phyloP scores from a whole-genome alignment of 2,329 filamentous ascomycete genomes.

The Aspergillus puulaauensis region DNA sequence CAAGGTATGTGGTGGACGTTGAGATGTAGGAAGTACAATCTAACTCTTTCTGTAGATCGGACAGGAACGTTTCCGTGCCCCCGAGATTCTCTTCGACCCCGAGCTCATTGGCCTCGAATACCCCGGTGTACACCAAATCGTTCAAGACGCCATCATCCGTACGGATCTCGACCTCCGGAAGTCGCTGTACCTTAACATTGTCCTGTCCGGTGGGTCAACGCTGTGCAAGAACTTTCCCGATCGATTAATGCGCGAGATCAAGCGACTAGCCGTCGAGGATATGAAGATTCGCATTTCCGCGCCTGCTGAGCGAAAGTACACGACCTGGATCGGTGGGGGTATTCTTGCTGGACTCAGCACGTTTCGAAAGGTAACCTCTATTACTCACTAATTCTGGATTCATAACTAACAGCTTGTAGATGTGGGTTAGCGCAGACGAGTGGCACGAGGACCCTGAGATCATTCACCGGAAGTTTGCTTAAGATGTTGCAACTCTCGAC shows the following conservation, averaged over 20 bases:
- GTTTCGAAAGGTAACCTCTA: constrained; percentile 80
- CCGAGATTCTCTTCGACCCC: constrained; percentile 96
- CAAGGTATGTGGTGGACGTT: constrained; percentile 58
- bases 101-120: constrained; percentile 97
- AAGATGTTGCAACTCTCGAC: constrained; percentile 24
- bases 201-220: constrained; percentile 92
- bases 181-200: constrained; percentile 91
- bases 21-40: neutral
- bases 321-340: constrained; percentile 97
- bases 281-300: constrained; percentile 99
- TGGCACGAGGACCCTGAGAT: constrained; percentile 99
- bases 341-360: constrained; percentile 96
- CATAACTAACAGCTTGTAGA: constrained; percentile 56
- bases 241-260: constrained; percentile 85
- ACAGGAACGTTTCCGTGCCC: constrained; percentile 89
- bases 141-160: constrained; percentile 91
- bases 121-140: constrained; percentile 94
- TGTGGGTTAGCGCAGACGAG: constrained; percentile 99
- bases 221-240: constrained; percentile 97
- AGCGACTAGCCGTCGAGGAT: constrained; percentile 91
- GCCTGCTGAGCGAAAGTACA: constrained; percentile 95
- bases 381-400: neutral
- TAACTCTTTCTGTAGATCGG: constrained; percentile 63
- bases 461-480: constrained; percentile 97
- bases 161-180: constrained; percentile 96